A percentile compares a stretch with the other conserved stretches of the same genome.
Conservation (phyloP, 2,329 filamentous ascomycete genomes). For the Diaporthe ampelina region DNA sequence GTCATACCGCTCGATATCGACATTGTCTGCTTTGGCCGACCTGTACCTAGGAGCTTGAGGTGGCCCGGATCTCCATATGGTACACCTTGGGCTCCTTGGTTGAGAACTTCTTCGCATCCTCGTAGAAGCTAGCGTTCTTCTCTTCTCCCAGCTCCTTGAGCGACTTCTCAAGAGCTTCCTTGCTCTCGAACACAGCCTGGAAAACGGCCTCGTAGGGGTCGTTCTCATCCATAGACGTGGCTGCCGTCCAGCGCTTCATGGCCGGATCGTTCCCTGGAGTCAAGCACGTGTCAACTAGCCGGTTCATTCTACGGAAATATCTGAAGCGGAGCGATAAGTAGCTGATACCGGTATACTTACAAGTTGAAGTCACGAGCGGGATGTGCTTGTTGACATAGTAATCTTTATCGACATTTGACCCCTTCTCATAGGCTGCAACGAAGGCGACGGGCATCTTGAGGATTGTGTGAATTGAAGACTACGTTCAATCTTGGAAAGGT, state of each 20-base stretch:
- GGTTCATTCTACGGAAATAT: neutral
- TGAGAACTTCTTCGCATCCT: constrained; percentile 28
- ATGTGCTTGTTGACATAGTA: constrained; percentile 26
- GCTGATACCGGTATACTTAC: neutral
- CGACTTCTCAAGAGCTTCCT: constrained; percentile 31
- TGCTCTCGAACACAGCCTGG: constrained; percentile 29
- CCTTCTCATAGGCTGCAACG: constrained; percentile 23
- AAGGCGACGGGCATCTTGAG: constrained; percentile 21
- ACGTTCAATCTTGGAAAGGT: neutral
- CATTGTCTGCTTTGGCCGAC: neutral
- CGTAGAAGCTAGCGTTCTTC: constrained; percentile 19
- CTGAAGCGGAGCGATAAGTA: neutral
- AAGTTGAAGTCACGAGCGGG: constrained; percentile 24
- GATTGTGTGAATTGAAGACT: neutral
- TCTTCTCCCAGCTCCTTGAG: constrained; percentile 22
- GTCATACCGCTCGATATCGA: neutral
- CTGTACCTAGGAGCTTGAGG: constrained; percentile 1
- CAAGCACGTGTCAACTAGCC: neutral
- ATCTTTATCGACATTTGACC: constrained; percentile 25
- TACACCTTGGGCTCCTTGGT: constrained; percentile 23
- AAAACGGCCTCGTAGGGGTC: constrained; percentile 28
- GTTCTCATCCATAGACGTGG: constrained; percentile 15
- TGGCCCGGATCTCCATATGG: constrained; percentile 24
- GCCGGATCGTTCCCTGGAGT: constrained; percentile 13
- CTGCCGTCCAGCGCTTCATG: constrained; percentile 21